Conservation (phyloP, 2,329 filamentous ascomycete genomes). For the Clarireedia homoeocarpa region DNA sequence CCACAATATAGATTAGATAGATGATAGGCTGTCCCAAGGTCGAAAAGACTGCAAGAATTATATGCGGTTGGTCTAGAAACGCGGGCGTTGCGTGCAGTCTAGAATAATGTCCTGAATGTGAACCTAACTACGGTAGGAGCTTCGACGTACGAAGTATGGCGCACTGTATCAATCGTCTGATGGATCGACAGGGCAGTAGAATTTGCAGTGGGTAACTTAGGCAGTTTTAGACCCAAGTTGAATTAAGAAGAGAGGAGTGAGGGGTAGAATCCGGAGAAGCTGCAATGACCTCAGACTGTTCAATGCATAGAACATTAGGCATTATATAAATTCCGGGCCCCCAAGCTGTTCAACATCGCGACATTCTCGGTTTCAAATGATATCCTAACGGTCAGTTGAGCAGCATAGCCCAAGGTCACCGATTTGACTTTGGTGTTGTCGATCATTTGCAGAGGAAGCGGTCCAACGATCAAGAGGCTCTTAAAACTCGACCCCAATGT, state of each 20-base stretch:
- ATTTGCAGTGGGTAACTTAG: neutral
- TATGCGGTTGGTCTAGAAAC: neutral
- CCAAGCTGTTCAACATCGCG: no score
- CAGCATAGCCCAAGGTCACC: no score
- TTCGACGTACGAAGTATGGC: neutral
- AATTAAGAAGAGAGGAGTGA: neutral
- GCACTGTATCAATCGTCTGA: neutral
- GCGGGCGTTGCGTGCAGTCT: no score
- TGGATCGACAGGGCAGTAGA: neutral
- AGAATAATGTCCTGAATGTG: no score
- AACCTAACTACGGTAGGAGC: neutral
- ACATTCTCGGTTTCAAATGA: no score
- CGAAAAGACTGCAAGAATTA: neutral
- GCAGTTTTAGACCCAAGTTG: neutral
- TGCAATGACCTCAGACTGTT: neutral
- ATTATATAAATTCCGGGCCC: neutral
- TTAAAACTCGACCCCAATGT: no score
- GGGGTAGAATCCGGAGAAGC: neutral
- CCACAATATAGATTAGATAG: neutral
- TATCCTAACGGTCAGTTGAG: no score
- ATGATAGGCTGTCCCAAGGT: neutral
- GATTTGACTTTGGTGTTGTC: no score
- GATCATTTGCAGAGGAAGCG: no score
- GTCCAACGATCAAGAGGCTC: no score
- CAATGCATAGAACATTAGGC: neutral